Percentiles rank a stretch among this genome's conserved stretches.
Conservation (phyloP, 495 filamentous ascomycete genomes). For the Penicillium turbatum region DNA sequence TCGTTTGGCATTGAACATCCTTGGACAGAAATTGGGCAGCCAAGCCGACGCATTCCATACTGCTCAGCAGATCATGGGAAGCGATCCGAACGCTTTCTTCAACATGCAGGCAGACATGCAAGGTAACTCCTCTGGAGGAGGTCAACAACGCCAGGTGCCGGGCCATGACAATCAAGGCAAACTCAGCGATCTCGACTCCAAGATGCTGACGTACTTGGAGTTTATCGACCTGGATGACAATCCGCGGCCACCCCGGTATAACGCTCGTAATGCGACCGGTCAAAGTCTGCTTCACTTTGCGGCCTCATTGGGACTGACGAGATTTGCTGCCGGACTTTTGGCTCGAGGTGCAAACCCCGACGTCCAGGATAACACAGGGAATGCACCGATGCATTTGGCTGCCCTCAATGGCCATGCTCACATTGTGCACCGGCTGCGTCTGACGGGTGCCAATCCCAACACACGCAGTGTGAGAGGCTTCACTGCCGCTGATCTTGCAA, state of each 20-base stretch:
- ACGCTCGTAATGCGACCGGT: slow-evolving; percentile 59
- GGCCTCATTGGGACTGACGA: slow-evolving; percentile 67
- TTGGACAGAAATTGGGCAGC: slow-evolving; percentile 45
- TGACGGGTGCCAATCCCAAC: slow-evolving; percentile 66
- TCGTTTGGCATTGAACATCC: slow-evolving; percentile 43
- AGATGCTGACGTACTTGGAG: slow-evolving; percentile 69
- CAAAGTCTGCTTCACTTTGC: slow-evolving; percentile 83
- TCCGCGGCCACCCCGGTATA: slow-evolving; percentile 59
- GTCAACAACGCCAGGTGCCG: slow-evolving; percentile 44
- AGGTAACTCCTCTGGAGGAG: slow-evolving; percentile 33
- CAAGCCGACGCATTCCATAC: slow-evolving; percentile 50
- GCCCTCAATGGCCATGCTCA: slow-evolving; percentile 70
- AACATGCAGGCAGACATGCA: slow-evolving; percentile 45
- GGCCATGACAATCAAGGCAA: slow-evolving; percentile 40
- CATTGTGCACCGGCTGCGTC: slow-evolving; percentile 70
- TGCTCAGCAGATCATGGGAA: slow-evolving; percentile 49
- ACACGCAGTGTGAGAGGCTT: slow-evolving; percentile 67
- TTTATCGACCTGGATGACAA: slow-evolving; percentile 74
- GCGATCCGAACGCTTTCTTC: slow-evolving; percentile 42
- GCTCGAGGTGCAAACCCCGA: slow-evolving; percentile 76
- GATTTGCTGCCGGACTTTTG: slow-evolving; percentile 75
- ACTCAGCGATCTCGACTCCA: slow-evolving; percentile 59
- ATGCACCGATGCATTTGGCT: slow-evolving; percentile 79
- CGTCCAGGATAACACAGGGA: slow-evolving; percentile 71
- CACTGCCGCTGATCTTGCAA: slow-evolving; percentile 67